Evolutionary conservation across 2,329 filamentous ascomycete genomes (phyloP), one percentile per base, ranked within the genome.

Genomic region (Albophoma yamanashiensis): DNA sequence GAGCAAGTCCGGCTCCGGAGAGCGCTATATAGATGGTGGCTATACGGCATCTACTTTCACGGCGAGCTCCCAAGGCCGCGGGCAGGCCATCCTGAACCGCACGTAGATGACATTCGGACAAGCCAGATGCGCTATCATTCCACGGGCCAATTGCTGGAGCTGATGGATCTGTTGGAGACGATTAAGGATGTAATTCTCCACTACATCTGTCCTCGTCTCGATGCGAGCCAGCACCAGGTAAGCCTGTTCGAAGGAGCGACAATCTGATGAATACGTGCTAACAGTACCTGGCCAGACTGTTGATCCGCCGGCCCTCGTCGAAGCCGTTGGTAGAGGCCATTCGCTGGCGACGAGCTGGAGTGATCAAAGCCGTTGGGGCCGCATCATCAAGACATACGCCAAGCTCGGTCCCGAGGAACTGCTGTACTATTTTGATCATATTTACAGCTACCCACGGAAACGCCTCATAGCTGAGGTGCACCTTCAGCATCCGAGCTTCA

Each of bases 11-110:
- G 80, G 56, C 73, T 83, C 57, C 76, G 82, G 6, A 74, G 75
- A 62, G 81, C 79, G 0, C 67, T 84, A 38, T 82, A 81, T 57
- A 70, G 74, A 39, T 84, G 81, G 81, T 82, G 81, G 80, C 72
- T 81, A 4, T 84, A 80, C 62, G 74, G 79, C 8, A 74, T 75
- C 40, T 78, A 80, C 62, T 83, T 83, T 61, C 80, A 84, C 55
- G 76, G 76, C 14, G 75, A 76, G 39, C 69, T 71, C 42, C 74
- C 71, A 12, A 68, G 71, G 34, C 75, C 75, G 4, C 70, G 72
- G 11, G 59, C 69, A 47, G 74, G 73, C 2, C 69, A 74, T 53
- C 75, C 75, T 0, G 73, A 75, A 61, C 72, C 74, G 14, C 71
- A 68, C 34, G 74, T 74, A 11, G 73, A 78, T 53, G 73, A 77